Conservation (phyloP, 2,329 filamentous ascomycete genomes). For the Diaporthe batatas region DNA sequence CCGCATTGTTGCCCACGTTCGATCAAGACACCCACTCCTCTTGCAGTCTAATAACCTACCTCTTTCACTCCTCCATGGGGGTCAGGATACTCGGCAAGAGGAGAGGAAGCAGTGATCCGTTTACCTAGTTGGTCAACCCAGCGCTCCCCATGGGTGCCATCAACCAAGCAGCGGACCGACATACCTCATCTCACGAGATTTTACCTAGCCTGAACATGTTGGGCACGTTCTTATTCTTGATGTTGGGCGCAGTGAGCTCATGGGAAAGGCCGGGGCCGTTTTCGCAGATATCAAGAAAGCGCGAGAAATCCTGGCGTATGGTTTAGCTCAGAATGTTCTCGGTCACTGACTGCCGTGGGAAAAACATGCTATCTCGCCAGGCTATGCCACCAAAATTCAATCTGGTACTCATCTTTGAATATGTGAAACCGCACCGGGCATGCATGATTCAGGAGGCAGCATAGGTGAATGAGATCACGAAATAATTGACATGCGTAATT, state of each 20-base stretch:
- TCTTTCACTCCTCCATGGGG: slow-evolving; percentile 62
- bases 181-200: background rate
- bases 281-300: background rate
- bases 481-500: slow-evolving; percentile 33
- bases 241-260: background rate
- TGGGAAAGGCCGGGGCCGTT: too few species aligned
- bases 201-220: background rate
- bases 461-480: background rate
- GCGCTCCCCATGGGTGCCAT: slow-evolving; percentile 16
- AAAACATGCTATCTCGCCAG: background rate
- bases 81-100: slow-evolving; percentile 80
- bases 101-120: slow-evolving; percentile 56
- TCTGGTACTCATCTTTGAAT: background rate
- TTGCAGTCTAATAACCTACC: slow-evolving; percentile 79
- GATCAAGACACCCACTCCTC: slow-evolving; percentile 56
- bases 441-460: too few species aligned
- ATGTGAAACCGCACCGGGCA: background rate
- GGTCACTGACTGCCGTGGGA: background rate
- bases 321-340: background rate
- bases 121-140: slow-evolving; percentile 33
- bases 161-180: slow-evolving; percentile 35
- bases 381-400: background rate
- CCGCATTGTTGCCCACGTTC: background rate
- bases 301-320: too few species aligned
- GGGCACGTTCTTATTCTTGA: background rate